phyloP scores from a whole-genome alignment of 352 stramenopile species.

The Halophytophthora batemanensis region DNA sequence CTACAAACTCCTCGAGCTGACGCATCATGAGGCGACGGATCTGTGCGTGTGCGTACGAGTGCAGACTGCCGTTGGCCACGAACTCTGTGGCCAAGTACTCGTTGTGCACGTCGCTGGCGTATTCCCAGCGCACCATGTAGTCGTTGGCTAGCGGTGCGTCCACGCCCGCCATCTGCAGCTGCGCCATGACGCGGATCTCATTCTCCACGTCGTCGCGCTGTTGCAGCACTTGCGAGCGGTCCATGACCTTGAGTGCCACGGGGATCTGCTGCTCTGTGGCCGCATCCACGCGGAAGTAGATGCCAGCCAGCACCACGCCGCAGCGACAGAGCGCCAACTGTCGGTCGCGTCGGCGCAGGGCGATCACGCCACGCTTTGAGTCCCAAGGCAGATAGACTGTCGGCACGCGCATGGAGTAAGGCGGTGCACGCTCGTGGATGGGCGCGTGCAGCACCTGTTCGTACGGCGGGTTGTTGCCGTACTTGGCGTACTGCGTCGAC shows the following conservation, averaged over 20 bases:
- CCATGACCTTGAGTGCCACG: conserved; percentile 83
- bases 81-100: conserved; percentile 83
- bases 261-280: conserved; percentile 44
- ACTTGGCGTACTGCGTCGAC: conserved; percentile 51
- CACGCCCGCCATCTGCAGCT: conserved; percentile 73
- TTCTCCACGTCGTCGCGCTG: conserved; percentile 81
- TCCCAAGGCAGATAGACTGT: conserved; percentile 71
- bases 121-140: conserved; percentile 81
- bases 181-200: conserved; percentile 77
- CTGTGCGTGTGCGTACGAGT: conserved; percentile 66
- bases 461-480: conserved; percentile 51
- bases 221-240: conserved; percentile 58
- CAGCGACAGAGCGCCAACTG: conserved; percentile 76
- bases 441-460: conserved; percentile 54
- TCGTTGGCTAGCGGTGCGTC: conserved; percentile 65
- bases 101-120: conserved; percentile 63
- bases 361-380: conserved; percentile 57
- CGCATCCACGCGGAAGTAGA: conserved; percentile 62
- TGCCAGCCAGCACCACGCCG: conserved; percentile 72
- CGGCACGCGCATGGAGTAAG: conserved; percentile 66
- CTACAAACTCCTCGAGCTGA: conserved; percentile 70
- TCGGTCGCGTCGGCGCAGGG: conserved; percentile 60
- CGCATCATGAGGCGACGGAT: conserved; percentile 66
- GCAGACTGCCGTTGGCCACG: conserved; percentile 74
- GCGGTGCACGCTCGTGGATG: conserved; percentile 36